Evolutionary conservation across 179 eudicot species (phyloP), one percentile per base, ranked within the genome.

Genomic region (Gypsophila paniculata): DNA sequence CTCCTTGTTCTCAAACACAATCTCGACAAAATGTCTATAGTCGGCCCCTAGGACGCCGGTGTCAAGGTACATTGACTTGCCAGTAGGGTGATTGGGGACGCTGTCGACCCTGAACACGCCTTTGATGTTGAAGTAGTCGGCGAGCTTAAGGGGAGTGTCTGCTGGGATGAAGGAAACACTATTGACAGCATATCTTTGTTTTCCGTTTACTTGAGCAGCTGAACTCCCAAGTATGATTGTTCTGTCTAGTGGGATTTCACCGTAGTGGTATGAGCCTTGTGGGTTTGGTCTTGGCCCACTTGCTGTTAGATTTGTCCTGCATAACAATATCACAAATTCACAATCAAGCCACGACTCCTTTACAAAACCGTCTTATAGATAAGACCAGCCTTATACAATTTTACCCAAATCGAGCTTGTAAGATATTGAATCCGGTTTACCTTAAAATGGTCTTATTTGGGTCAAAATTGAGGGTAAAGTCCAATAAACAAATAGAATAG

Each of bases 261-360:
- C 90, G 54, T 86, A 86, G 72, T 85, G 90, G 82, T 83, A 87
- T 1, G 91, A 87, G 54, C 91, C 91, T 80, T 87, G 91, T 34
- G 90, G 90, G 70, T 86, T 86, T 12, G 90, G 90, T 69, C 90
- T 85, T 18, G 90, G 86, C 29, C 89, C 93, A 61, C 89, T 88
- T 34, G 93, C 93, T 29, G 90, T 86, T 32, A 88, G 77, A 71
- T 88, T 86, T 13, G 88, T 85, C 87, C 93, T 87, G 49, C 5
- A 69, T 8, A 23, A 19, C 23, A 63, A 44, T 23, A 48, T 5
- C 17, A 2, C 6, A 11, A 48, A 22, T 46, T 0, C 1, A 1
- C 34, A 29, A 29, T 1, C 34, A 29, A 29, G 34, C 4, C 34
- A 1, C 34, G 34, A n/a, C n/a, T n/a, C n/a, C n/a, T n/a, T n/a